Evolutionary conservation across 345 rosid genomes (phyloP).

Genomic region (Camelina laxa): DNA sequence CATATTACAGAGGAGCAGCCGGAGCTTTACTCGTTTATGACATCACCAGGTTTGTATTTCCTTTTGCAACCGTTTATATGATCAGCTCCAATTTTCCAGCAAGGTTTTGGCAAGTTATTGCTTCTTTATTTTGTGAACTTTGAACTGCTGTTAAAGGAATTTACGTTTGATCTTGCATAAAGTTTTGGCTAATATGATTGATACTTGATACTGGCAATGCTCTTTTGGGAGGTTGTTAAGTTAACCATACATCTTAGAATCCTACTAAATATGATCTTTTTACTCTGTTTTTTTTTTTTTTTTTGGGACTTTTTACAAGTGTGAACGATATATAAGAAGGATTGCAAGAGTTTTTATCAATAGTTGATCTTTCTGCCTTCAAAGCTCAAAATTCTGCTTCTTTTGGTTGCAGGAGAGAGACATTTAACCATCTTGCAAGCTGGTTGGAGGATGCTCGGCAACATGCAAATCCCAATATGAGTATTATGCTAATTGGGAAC

Average conservation of each 20-base stretch:
- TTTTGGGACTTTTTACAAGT: background rate
- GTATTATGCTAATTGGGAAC: slow-evolving; percentile 89
- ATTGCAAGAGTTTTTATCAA: slow-evolving; percentile 2
- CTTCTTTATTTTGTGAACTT: background rate
- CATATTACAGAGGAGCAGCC: slow-evolving; percentile 98
- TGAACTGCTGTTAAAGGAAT: background rate
- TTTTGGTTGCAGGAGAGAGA: slow-evolving; percentile 74
- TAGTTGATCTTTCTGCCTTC: slow-evolving; percentile 6
- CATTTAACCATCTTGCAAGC: slow-evolving; percentile 94
- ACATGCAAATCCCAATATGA: slow-evolving; percentile 98
- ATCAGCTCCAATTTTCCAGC: background rate
- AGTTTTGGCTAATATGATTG: slow-evolving; percentile 2
- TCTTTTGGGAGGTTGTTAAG: slow-evolving; percentile 9
- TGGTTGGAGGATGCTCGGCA: slow-evolving; percentile 99
- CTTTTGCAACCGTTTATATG: background rate
- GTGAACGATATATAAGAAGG: background rate
- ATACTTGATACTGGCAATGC: background rate
- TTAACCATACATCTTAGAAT: background rate
- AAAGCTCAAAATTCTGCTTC: background rate
- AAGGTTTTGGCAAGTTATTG: slow-evolving; percentile 5
- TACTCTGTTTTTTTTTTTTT: background rate
- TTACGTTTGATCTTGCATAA: slow-evolving; percentile 7
- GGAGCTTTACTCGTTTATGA: slow-evolving; percentile 97
- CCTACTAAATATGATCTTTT: background rate
- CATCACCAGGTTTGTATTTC: slow-evolving; percentile 72